Evolutionary conservation across 108 stramenopile species (phyloP).

Genomic region (Nannochloropsis gaditana): DNA sequence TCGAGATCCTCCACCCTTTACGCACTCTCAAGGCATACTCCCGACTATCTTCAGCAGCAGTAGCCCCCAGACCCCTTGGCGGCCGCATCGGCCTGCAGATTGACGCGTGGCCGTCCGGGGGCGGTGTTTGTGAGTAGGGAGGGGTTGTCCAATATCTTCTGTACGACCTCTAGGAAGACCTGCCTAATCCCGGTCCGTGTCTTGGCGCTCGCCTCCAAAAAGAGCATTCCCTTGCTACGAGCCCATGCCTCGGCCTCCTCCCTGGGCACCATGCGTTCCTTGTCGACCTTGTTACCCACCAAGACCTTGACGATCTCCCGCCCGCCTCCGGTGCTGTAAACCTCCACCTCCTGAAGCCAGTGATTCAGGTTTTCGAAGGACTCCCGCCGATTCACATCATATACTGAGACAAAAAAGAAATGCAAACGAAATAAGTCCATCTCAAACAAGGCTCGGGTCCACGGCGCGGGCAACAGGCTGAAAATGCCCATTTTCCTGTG

Average conservation of each 20-base stretch:
- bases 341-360: conserved; percentile 95
- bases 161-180: conserved; percentile 86
- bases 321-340: conserved; percentile 87
- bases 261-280: conserved; percentile 63
- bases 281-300: conserved; percentile 84
- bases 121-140: conserved; percentile 79
- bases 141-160: conserved; percentile 93
- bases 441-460: not conserved
- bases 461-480: too few relatives aligned
- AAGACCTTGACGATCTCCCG: conserved; percentile 87
- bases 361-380: conserved; percentile 92
- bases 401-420: conserved; percentile 54
- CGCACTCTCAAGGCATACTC: too few relatives aligned
- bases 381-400: conserved; percentile 94
- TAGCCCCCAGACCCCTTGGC: not conserved
- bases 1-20: too few relatives aligned
- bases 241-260: conserved; percentile 90
- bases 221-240: conserved; percentile 84
- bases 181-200: conserved; percentile 84
- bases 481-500: not conserved
- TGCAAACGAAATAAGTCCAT: not conserved
- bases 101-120: conserved; percentile 43
- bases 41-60: not conserved
- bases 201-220: conserved; percentile 89
- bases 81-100: not conserved